These are phyloP conservation scores for Wickerhamiella kazuoi DNA, from an alignment of 805 yeast species.

Conservation along the genomic window DNA sequence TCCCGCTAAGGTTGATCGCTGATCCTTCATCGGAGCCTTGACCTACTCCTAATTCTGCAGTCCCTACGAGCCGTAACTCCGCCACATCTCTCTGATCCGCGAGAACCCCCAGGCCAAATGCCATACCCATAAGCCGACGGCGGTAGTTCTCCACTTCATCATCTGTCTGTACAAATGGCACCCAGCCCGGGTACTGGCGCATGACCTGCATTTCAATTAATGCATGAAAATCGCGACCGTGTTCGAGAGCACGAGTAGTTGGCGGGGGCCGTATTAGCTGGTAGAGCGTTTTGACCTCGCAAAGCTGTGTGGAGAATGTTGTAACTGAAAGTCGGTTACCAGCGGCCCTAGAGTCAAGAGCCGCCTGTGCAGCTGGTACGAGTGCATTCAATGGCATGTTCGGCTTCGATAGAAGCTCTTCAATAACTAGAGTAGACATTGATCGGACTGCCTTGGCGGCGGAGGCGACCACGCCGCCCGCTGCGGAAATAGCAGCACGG, in stretches of 20 bases:
- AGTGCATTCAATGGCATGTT: background rate
- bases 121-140: slow-evolving; percentile 8
- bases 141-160: slow-evolving; percentile 10
- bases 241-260: slow-evolving; percentile 7
- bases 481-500: background rate
- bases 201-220: slow-evolving; percentile 7
- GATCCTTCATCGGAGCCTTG: no score
- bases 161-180: slow-evolving; percentile 1
- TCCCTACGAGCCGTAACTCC: slow-evolving; percentile 18
- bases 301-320: slow-evolving; percentile 11
- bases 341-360: no score
- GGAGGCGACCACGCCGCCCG: no score
- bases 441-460: no score
- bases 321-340: slow-evolving; percentile 12
- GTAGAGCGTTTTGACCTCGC: slow-evolving; percentile 15
- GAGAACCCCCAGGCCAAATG: slow-evolving; percentile 4
- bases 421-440: no score
- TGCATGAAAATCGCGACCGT: slow-evolving; percentile 12
- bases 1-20: slow-evolving; percentile 14
- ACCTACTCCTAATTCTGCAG: no score
- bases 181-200: background rate
- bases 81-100: slow-evolving; percentile 7
- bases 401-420: background rate
- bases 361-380: background rate
- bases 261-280: slow-evolving; percentile 1